These are phyloP conservation scores for Phalaenopsis aphrodite DNA, from an alignment of 106 monocot genomes.

Conservation along the genomic window DNA sequence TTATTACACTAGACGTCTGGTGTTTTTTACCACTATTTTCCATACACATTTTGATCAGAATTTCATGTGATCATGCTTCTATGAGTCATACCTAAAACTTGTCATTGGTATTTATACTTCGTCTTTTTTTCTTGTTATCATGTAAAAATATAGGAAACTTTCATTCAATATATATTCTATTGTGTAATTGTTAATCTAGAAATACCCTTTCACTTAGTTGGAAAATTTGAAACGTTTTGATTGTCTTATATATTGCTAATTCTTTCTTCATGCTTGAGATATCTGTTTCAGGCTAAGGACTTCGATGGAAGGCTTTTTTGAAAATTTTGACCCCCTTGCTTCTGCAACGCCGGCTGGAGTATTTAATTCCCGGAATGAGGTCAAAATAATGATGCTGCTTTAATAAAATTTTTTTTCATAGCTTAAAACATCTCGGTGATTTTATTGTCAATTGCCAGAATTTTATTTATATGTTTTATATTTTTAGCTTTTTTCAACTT, in stretches of 20 bases:
- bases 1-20: background rate
- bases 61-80: background rate
- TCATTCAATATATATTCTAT: too few relatives aligned
- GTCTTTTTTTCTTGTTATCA: too few relatives aligned
- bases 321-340: slow-evolving; percentile 67
- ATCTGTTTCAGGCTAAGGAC: slow-evolving; percentile 59
- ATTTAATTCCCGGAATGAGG: slow-evolving; percentile 66
- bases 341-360: slow-evolving; percentile 62
- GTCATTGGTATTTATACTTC: too few relatives aligned
- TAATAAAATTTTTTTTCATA: slow-evolving; percentile 1
- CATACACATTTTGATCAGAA: background rate
- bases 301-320: slow-evolving; percentile 79
- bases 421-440: background rate
- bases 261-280: background rate
- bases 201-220: too few relatives aligned
- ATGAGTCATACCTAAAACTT: too few relatives aligned
- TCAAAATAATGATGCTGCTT: slow-evolving; percentile 15
- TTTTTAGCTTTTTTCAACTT: background rate
- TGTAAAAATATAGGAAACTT: too few relatives aligned
- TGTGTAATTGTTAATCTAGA: too few relatives aligned
- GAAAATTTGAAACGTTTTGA: too few relatives aligned
- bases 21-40: background rate
- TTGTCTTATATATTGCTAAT: background rate
- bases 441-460: background rate
- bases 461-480: background rate